phyloP scores from a whole-genome alignment of 2,329 filamentous ascomycete genomes.

The Cladophialophora bantiana region DNA sequence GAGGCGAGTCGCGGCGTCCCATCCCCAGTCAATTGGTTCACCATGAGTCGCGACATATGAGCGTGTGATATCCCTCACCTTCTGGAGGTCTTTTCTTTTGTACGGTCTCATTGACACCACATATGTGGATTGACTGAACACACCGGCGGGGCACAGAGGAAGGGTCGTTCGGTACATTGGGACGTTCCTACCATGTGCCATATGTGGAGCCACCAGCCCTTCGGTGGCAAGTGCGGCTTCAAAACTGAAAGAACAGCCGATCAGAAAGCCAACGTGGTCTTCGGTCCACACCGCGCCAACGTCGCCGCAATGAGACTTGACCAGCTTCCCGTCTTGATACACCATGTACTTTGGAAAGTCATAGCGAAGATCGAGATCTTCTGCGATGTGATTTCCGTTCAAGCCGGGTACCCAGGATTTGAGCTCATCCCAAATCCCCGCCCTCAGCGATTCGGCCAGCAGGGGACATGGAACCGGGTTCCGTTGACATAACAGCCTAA shows the following conservation, averaged over 20 bases:
- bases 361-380: conserved; percentile 62
- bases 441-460: conserved; percentile 58
- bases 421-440: conserved; percentile 54
- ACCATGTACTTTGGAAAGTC: conserved; percentile 67
- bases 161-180: conserved; percentile 68
- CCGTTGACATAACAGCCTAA: conserved; percentile 64
- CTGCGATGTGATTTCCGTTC: conserved; percentile 45
- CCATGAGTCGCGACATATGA: conserved; percentile 66
- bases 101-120: conserved; percentile 72
- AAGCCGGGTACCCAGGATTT: conserved; percentile 48
- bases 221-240: conserved; percentile 62
- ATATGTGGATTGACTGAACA: conserved; percentile 62
- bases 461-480: conserved; percentile 70
- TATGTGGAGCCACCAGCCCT: conserved; percentile 61
- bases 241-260: conserved; percentile 71
- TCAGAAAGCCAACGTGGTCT: conserved; percentile 67
- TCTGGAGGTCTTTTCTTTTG: conserved; percentile 56
- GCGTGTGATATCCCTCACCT: conserved; percentile 63
- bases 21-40: conserved; percentile 71
- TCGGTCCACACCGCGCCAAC: conserved; percentile 61
- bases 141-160: conserved; percentile 63
- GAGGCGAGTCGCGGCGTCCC: conserved; percentile 60
- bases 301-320: conserved; percentile 50
- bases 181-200: conserved; percentile 58
- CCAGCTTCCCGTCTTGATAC: conserved; percentile 59